A percentile compares a stretch with the other conserved stretches of the same genome.
These are phyloP conservation scores for Quercus phellos DNA, from an alignment of 331 rosid genomes.

Conservation along the genomic window DNA sequence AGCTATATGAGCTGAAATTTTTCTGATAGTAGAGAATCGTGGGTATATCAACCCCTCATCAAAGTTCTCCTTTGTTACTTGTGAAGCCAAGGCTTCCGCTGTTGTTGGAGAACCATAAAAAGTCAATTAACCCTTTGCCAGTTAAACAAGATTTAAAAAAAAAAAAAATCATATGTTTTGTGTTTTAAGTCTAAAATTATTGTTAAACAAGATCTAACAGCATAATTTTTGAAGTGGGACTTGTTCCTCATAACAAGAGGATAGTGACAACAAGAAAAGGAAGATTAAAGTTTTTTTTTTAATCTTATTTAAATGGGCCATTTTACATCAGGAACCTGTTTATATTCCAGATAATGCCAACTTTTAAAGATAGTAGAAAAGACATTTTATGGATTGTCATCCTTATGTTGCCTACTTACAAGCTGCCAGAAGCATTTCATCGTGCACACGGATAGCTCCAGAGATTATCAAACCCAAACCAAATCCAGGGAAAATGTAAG, in stretches of 20 bases:
- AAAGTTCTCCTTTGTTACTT: conserved; percentile 64
- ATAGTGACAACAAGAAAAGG: background rate
- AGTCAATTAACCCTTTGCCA: conserved; percentile 1
- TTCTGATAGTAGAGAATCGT: conserved; percentile 70
- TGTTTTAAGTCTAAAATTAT: background rate
- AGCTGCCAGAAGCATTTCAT: conserved; percentile 96
- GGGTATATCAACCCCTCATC: conserved; percentile 72
- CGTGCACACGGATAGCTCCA: conserved; percentile 86
- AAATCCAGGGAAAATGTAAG: conserved; percentile 88
- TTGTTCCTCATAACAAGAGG: background rate
- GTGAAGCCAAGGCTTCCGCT: conserved; percentile 85
- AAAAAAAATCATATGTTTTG: background rate
- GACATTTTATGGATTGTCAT: background rate
- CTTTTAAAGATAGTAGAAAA: too few relatives aligned
- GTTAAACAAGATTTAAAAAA: background rate
- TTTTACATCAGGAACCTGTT: background rate
- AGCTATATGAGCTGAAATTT: conserved; percentile 85
- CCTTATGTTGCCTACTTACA: conserved; percentile 49
- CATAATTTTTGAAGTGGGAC: background rate
- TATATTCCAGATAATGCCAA: background rate
- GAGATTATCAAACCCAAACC: conserved; percentile 89
- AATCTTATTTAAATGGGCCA: background rate
- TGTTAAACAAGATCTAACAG: background rate
- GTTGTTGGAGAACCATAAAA: conserved; percentile 9
- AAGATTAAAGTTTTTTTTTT: too few relatives aligned